Evolutionary conservation across 441 rosid species (phyloP), one percentile per base, ranked within the genome.

Genomic region (Pelargonium myrrhifolium): DNA sequence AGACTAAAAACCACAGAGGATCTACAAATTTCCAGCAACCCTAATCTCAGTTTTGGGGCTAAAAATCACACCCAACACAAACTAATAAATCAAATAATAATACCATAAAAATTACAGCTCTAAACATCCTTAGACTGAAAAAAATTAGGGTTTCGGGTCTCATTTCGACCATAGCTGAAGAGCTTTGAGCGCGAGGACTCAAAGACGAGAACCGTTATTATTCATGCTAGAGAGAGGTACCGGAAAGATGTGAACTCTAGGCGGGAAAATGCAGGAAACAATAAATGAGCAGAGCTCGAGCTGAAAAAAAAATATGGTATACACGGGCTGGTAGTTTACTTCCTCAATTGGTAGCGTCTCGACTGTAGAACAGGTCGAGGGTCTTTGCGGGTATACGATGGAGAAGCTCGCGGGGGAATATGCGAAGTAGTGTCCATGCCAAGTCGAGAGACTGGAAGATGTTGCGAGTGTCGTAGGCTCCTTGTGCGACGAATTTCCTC

Each of bases 381-480:
- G 96, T 92, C 82, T 95, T 95, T 26, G 93, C 97, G 0, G 99
- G 99, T 55, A 95, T 92, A 80, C 99, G 97, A 76, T 95, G 98
- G 59, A 95, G 98, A 53, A 95, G 94, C 78, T 95, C 98, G 18
- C 99, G 97, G 3, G 99, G 99, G 82, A 92, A 95, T 76, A 95
- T 92, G 60, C 99, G 99, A 64, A 95, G 96, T 65, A 95, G 83
- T 3, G 98, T 87, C 99, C 99, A 95, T 3, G 99, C 99, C 75
- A 95, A 76, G 76, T 92, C 99, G 18, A 94, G 93, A 4, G 98
- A 92, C 79, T 92, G 97, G 81, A 92, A 94, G 80, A 94, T 85
- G 82, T 89, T 92, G 62, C 99, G 87, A 17, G 99, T 92, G 76
- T 92, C 99, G 21, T 94, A 94, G 10, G 99, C 99, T 35, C 99